A percentile compares a stretch with the other conserved stretches of the same genome.
Conservation (phyloP, 495 filamentous ascomycete genomes). For the Aspergillus cavernicola region DNA sequence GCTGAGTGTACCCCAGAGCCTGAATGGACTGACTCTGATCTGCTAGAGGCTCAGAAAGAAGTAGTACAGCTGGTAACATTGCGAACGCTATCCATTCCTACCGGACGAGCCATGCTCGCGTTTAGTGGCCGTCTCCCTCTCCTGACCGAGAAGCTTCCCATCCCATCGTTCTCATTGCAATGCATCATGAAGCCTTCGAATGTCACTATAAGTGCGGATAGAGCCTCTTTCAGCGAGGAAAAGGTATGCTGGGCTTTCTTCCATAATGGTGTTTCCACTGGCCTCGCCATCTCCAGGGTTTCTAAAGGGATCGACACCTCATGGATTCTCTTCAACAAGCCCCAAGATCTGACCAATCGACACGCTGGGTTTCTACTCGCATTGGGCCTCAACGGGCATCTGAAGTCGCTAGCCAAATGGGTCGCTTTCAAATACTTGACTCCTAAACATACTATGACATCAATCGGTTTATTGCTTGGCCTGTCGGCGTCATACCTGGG, state of each 20-base stretch:
- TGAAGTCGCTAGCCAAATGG: conserved; percentile 93
- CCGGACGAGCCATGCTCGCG: conserved; percentile 77
- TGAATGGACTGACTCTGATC: conserved; percentile 76
- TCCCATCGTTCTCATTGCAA: conserved; percentile 80
- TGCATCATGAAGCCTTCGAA: conserved; percentile 89
- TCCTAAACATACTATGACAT: conserved; percentile 98
- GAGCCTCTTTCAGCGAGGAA: conserved; percentile 79
- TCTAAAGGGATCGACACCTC: conserved; percentile 95
- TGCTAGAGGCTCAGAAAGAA: conserved; percentile 92
- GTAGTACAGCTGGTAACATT: conserved; percentile 78
- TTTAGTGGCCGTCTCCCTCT: conserved; percentile 81
- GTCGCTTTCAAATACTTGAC: conserved; percentile 98
- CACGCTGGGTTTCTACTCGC: conserved; percentile 93
- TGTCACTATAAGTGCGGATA: conserved; percentile 83
- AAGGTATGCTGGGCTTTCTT: conserved; percentile 98
- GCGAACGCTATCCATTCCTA: conserved; percentile 80
- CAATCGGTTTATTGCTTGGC: conserved; percentile 88
- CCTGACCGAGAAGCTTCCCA: conserved; percentile 82
- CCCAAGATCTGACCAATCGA: conserved; percentile 82
- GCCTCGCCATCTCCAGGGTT: conserved; percentile 81
- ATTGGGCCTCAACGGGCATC: conserved; percentile 90
- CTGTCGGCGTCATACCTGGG: conserved; percentile 90
- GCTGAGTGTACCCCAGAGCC: conserved; percentile 71
- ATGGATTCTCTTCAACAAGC: conserved; percentile 98
- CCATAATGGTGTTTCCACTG: conserved; percentile 87